Percentiles rank a stretch among this genome's conserved stretches.
phyloP scores from a whole-genome alignment of 73 alveolate genomes.

The Diophrys sp. region DNA sequence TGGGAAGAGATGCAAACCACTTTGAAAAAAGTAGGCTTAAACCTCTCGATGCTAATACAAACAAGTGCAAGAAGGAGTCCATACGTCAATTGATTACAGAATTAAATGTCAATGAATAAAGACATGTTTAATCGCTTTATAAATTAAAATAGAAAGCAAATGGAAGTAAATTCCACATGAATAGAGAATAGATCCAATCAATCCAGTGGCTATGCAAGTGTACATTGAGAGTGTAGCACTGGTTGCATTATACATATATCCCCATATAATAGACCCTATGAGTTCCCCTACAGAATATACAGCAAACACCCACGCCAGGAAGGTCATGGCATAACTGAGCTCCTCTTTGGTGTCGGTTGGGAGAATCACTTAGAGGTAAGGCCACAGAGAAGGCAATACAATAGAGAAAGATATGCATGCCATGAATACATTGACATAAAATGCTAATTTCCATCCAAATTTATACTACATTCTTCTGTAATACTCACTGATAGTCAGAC shows the following conservation, averaged over 20 bases:
- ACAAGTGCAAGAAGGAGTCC: too few species aligned
- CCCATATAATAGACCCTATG: conserved; percentile 27
- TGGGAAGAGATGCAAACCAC: too few species aligned
- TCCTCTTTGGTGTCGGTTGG: conserved; percentile 6
- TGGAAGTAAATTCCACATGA: conserved; percentile 20
- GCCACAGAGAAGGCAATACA: conserved; percentile 36
- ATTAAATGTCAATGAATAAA: too few species aligned
- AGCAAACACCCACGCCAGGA: conserved; percentile 24
- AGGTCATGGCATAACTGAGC: neutral
- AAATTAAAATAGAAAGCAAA: too few species aligned
- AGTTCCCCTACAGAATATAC: conserved; percentile 32
- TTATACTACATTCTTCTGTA: neutral
- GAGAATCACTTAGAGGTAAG: conserved; percentile 15
- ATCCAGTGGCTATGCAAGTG: conserved; percentile 26
- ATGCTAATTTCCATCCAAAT: conserved; percentile 14
- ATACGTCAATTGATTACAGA: too few species aligned
- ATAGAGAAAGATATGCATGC: conserved; percentile 43
- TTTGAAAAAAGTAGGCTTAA: too few species aligned
- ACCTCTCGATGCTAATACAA: too few species aligned
- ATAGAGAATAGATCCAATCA: conserved; percentile 18
- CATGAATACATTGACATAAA: conserved; percentile 21
- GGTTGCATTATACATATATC: conserved; percentile 29
- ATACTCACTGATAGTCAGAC: neutral
- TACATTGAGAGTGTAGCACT: conserved; percentile 10
- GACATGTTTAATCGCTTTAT: too few species aligned